Evolutionary conservation across 108 stramenopile species (phyloP).

Genomic region (Heterococcus sp.): DNA sequence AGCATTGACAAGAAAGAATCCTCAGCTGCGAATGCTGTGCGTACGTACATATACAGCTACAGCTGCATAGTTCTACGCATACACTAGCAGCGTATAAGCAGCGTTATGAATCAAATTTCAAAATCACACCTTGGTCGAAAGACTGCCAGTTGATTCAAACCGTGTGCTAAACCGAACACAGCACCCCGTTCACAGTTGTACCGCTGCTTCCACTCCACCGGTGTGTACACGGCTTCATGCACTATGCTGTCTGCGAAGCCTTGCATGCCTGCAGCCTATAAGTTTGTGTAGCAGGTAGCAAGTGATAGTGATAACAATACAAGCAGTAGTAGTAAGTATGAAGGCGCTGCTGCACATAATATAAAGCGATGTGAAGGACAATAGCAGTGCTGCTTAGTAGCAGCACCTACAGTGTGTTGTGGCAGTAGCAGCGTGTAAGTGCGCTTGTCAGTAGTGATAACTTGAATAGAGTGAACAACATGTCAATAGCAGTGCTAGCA

Average conservation of each 20-base stretch:
- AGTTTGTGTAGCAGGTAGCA: not conserved
- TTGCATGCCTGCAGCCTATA: conserved; percentile 11
- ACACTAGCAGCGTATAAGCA: too few relatives aligned
- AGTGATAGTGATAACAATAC: too few relatives aligned
- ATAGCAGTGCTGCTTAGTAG: not conserved
- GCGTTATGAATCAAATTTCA: too few relatives aligned
- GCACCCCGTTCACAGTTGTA: conserved; percentile 44
- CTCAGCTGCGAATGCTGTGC: too few relatives aligned
- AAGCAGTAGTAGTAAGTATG: too few relatives aligned
- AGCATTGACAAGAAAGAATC: too few relatives aligned
- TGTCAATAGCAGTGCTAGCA: not conserved
- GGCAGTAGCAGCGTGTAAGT: not conserved
- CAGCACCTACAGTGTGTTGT: not conserved
- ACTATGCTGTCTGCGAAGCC: conserved; percentile 37
- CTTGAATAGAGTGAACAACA: not conserved
- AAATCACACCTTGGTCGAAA: conserved; percentile 24
- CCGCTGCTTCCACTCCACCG: conserved; percentile 41
- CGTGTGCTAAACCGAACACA: conserved; percentile 48
- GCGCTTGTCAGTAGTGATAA: not conserved
- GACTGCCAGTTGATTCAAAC: conserved; percentile 43
- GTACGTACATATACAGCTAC: too few relatives aligned
- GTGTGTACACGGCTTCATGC: conserved; percentile 36
- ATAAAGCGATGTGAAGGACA: not conserved
- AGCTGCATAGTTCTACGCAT: too few relatives aligned
- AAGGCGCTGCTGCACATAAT: not conserved